Evolutionary conservation across 1,284 basidiomycete species (phyloP).

Genomic region (Rhodotorula sp.): DNA sequence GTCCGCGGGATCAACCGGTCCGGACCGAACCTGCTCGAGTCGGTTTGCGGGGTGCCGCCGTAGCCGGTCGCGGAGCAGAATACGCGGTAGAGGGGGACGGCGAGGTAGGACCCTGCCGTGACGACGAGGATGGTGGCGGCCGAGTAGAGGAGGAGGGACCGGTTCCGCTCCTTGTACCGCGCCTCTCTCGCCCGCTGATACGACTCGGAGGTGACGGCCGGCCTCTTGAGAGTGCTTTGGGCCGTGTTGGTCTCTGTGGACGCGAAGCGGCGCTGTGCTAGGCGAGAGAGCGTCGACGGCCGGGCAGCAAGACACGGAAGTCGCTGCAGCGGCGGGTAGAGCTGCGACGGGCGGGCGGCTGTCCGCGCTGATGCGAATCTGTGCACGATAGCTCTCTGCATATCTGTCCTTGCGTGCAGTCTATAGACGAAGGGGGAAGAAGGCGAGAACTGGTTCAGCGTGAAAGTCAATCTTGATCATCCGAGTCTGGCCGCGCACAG

Average conservation of each 20-base stretch:
- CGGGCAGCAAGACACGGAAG: too few species aligned
- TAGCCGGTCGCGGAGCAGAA: slow-evolving; percentile 98
- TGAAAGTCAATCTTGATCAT: neutral
- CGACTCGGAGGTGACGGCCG: neutral
- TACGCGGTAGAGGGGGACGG: slow-evolving; percentile 93
- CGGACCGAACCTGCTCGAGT: slow-evolving; percentile 72
- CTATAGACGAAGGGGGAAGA: neutral
- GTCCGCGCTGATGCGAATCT: too few species aligned
- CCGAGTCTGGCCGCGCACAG: too few species aligned
- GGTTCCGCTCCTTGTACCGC: slow-evolving; percentile 34
- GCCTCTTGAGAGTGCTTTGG: neutral
- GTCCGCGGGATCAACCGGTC: slow-evolving; percentile 73
- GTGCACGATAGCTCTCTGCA: neutral
- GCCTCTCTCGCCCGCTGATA: slow-evolving; percentile 23
- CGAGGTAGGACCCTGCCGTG: slow-evolving; percentile 86
- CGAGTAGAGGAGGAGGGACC: slow-evolving; percentile 42
- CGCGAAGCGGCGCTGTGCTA: neutral
- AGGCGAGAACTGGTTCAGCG: neutral
- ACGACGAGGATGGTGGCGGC: slow-evolving; percentile 63
- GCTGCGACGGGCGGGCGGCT: too few species aligned
- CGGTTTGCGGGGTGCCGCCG: slow-evolving; percentile 83
- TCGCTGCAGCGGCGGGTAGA: too few species aligned
- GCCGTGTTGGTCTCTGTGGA: neutral
- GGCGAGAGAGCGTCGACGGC: neutral
- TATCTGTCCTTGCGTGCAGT: neutral